phyloP scores from a whole-genome alignment of 768 basidiomycete species.

The Lactarius indigo region DNA sequence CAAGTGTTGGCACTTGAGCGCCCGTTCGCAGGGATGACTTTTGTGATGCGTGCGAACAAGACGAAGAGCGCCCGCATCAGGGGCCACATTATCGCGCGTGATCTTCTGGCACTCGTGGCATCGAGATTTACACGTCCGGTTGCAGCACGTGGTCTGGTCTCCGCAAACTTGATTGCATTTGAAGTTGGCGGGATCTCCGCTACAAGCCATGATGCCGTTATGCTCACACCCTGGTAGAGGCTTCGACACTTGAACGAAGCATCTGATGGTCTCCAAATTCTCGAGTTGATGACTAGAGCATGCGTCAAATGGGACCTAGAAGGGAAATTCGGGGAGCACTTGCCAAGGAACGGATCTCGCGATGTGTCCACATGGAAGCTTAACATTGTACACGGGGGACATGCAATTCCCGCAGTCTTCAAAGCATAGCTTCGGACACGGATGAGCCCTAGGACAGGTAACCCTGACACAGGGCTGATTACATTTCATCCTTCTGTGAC shows the following conservation, averaged over 20 bases:
- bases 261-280: slow-evolving; percentile 28
- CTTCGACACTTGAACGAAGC: slow-evolving; percentile 29
- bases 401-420: no score
- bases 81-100: slow-evolving; percentile 8
- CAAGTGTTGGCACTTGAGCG: slow-evolving; percentile 33
- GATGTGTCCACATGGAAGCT: slow-evolving; percentile 32
- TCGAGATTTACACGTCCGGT: slow-evolving; percentile 30
- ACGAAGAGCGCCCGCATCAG: neutral
- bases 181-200: slow-evolving; percentile 21
- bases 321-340: neutral
- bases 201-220: slow-evolving; percentile 24
- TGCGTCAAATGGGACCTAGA: neutral
- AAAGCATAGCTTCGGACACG: slow-evolving; percentile 31
- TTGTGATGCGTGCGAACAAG: slow-evolving; percentile 26
- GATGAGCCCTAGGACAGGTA: slow-evolving; percentile 28
- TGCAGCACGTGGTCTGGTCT: slow-evolving; percentile 30
- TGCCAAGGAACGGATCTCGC: slow-evolving; percentile 31
- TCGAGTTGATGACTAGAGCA: slow-evolving; percentile 29
- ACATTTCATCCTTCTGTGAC: slow-evolving; percentile 29
- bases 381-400: slow-evolving; percentile 25
- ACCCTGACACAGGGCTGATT: slow-evolving; percentile 27
- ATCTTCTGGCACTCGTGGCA: slow-evolving; percentile 33
- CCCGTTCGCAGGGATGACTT: slow-evolving; percentile 32
- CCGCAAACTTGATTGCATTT: slow-evolving; percentile 30
- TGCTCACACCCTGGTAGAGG: slow-evolving; percentile 34